Evolutionary conservation across 1,284 basidiomycete species (phyloP), one percentile per base, ranked within the genome.

Genomic region (Rhizoctonia solani): DNA sequence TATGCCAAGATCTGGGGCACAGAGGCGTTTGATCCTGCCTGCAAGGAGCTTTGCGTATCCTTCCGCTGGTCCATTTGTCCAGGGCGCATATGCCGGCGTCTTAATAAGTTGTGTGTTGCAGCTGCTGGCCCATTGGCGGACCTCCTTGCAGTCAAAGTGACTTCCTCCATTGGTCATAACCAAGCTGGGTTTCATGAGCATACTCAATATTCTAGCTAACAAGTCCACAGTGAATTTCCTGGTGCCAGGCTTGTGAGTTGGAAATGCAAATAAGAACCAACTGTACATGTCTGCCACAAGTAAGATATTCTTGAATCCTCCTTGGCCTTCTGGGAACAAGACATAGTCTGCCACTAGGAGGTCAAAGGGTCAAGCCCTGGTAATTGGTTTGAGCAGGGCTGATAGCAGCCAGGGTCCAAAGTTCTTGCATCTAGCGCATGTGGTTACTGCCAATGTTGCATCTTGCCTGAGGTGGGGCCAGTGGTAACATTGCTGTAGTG

Each of bases 111-210:
- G 4, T 4, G 11, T 11, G 4, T 11, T 11, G 16, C 73, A 58
- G 13, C 69, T 46, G 5, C 71, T 55, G 54, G 78, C 81, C 54
- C 74, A 76, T 1, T 69, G 70, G 0, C 47, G 6, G 0, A 81
- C 75, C 0, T 75, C 73, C 0, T 75, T 59, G 65, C 77, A 77
- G 30, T 77, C 72, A 69, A 81, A 81, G 52, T 81, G 77, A 0
- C 71, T 71, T 0, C 80, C 77, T 0, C 78, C 75, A 32, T 82
- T 78, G 0, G 75, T 71, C 77, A 80, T 79, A 69, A 81, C 73
- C 0, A 72, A 73, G n/a, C 80, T 75, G 0, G 75, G 68, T 11
- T 42, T 49, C 41, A 58, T 8, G 23, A 47, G 5, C 21, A 59
- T 4, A 3, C 49, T 44, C 27, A 44, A 8, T 11, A 59, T 14